phyloP scores from a whole-genome alignment of 140 eudicot species.

The Oenanthe javanica region DNA sequence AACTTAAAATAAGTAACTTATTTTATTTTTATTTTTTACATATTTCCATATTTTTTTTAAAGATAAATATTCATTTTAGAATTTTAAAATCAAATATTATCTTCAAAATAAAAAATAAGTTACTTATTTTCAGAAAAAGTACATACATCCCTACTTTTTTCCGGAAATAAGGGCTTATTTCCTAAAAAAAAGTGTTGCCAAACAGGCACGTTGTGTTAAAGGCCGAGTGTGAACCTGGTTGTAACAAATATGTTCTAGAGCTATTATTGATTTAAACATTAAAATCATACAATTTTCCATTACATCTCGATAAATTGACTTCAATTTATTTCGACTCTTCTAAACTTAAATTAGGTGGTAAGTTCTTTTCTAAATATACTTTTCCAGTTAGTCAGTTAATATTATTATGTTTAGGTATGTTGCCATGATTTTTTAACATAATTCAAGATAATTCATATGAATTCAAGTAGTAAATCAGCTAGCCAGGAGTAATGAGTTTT shows the following conservation, averaged over 20 bases:
- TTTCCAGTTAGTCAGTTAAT: background rate
- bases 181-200: too few relatives aligned
- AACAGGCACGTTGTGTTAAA: too few relatives aligned
- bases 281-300: background rate
- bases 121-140: too few relatives aligned
- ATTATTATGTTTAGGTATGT: background rate
- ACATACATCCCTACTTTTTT: too few relatives aligned
- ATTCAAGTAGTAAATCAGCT: background rate
- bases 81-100: too few relatives aligned
- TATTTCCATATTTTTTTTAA: too few relatives aligned
- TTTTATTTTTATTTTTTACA: too few relatives aligned
- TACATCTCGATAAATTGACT: background rate
- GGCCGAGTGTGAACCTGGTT: background rate
- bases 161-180: too few relatives aligned
- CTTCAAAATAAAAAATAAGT: too few relatives aligned
- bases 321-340: background rate
- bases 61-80: too few relatives aligned
- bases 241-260: background rate
- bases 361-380: background rate
- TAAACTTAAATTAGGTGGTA: background rate
- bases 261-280: background rate
- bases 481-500: background rate
- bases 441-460: background rate
- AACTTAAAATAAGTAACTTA: too few relatives aligned
- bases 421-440: background rate